Conservation (phyloP, 179 eudicot genomes). For the Silene coronaria region DNA sequence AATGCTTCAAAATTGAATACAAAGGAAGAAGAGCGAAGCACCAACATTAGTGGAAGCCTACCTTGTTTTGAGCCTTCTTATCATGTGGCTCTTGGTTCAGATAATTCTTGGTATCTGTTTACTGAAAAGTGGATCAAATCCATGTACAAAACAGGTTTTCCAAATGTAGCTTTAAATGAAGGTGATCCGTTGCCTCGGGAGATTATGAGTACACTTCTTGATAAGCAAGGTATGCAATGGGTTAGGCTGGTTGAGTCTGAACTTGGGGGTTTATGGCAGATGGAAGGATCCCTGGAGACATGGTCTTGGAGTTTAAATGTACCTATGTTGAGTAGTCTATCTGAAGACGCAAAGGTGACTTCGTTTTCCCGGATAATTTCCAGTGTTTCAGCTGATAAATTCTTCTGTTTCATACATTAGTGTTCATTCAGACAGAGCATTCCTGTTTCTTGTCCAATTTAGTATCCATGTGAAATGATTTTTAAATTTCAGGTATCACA, state of each 20-base stretch:
- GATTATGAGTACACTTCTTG: constrained; percentile 59
- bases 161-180: constrained; percentile 63
- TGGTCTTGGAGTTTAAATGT: constrained; percentile 99
- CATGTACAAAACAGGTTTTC: constrained; percentile 79
- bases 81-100: constrained; percentile 94
- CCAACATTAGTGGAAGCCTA: constrained; percentile 23
- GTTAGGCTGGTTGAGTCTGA: constrained; percentile 59
- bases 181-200: constrained; percentile 74
- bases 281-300: constrained; percentile 90
- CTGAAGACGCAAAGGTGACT: constrained; percentile 79
- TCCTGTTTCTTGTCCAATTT: constrained; percentile 4
- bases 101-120: constrained; percentile 96
- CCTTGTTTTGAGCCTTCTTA: constrained; percentile 51
- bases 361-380: neutral
- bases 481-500: constrained; percentile 48
- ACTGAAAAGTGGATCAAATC: constrained; percentile 92
- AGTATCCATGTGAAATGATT: neutral
- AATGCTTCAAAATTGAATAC: constrained; percentile 36
- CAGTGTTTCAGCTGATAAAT: neutral
- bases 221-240: constrained; percentile 84
- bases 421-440: neutral
- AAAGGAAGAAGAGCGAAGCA: constrained; percentile 28
- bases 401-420: neutral
- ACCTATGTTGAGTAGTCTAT: constrained; percentile 81
- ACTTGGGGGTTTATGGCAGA: constrained; percentile 75